Base-by-base conservation (phyloP, 2,329 filamentous ascomycete species). In the Colletotrichum kahawae region DNA sequence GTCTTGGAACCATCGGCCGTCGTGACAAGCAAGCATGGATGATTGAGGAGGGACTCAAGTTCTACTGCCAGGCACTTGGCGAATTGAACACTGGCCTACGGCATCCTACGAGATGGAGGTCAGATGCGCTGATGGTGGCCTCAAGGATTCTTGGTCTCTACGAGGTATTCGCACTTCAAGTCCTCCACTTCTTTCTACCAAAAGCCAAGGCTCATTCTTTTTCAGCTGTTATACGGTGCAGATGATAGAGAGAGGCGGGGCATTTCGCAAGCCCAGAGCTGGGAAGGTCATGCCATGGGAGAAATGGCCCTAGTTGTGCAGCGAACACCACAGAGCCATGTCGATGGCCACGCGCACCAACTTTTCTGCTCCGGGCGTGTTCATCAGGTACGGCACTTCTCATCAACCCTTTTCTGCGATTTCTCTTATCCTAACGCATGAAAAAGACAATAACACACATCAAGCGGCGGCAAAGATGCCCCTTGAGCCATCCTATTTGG, bases 401-500 rank as follows among this genome's bases (percentile, higher is more conserved):
- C 29, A 36, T 16, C 5, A 48, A 48, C 2, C 24, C 24, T 24
- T 48, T 48, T 1, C 21, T 21, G 21, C 8, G 16, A 9, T 1
- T 27, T 29, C 4, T 27, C 13, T 29, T 10, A 10, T 12, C 8
- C 70, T 76, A 3, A 76, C 36, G 4, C 9, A 24, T 1, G 0
- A 21, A 7, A 4, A 13, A 77, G 74, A 31, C 68, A 3, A 75
- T 76, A 7, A 66, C 70, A 10, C 70, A 10, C 29, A 67, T 80
- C 34, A 78, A 74, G 38, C 64, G 74, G 29, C 76, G 79, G 12
- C 70, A 71, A 36, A 78, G 79, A 31, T 81, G 77, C 34, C 75
- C 78, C 18, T 77, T 84, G 10, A 79, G 80, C 64, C 78, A 75
- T 4, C 79, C 77, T 0, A 80, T 80, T 48, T 84, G 83, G 83